These are phyloP conservation scores for Astragalus glycyphyllos DNA, from an alignment of 306 rosid species.

Conservation along the genomic window DNA sequence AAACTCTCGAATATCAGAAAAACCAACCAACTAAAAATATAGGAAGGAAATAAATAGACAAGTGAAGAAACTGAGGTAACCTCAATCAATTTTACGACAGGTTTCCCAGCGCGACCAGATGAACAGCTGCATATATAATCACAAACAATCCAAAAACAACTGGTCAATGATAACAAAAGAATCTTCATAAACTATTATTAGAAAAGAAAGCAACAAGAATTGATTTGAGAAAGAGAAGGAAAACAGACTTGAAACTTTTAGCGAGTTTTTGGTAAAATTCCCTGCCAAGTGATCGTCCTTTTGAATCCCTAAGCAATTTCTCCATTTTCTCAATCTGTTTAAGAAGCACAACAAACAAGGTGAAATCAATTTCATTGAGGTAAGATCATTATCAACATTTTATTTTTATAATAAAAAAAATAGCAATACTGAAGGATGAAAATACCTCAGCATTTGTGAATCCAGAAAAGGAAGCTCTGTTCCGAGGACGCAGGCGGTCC, in stretches of 20 bases:
- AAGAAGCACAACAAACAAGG: background rate
- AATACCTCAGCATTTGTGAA: constrained; percentile 82
- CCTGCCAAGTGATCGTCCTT: constrained; percentile 47
- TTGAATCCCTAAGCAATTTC: constrained; percentile 57
- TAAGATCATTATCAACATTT: no score
- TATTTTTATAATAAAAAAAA: no score
- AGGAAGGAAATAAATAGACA: background rate
- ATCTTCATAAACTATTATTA: background rate
- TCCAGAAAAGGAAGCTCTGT: constrained; percentile 64
- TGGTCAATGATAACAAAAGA: constrained; percentile 23
- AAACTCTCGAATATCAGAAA: background rate
- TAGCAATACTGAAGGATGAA: no score
- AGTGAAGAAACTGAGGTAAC: constrained; percentile 46
- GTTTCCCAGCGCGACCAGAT: constrained; percentile 92
- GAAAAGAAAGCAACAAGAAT: constrained; percentile 3
- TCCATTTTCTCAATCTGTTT: constrained; percentile 84
- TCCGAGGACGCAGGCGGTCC: constrained; percentile 96
- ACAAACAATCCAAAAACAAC: constrained; percentile 44
- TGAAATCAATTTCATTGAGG: no score
- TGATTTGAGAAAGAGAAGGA: background rate
- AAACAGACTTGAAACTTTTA: constrained; percentile 68
- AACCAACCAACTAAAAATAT: background rate
- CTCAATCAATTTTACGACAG: constrained; percentile 79
- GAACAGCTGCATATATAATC: constrained; percentile 68
- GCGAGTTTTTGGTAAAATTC: constrained; percentile 71